Evolutionary conservation across 768 basidiomycete species (phyloP).

Genomic region (Pholiota conissans): DNA sequence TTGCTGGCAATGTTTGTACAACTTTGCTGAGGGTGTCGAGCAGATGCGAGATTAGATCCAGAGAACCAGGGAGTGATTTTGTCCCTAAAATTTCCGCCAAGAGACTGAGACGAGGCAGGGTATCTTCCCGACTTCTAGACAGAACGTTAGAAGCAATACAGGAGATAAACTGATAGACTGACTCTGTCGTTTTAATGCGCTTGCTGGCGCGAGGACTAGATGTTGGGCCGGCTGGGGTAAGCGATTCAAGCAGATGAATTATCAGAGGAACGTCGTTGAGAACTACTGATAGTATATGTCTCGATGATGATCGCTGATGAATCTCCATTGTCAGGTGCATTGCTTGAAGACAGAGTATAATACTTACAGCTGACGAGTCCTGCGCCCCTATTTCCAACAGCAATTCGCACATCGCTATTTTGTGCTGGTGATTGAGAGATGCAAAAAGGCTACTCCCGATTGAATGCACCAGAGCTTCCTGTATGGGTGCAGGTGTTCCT

Average conservation of each 20-base stretch:
- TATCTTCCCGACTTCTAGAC: constrained; percentile 33
- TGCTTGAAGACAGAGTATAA: background rate
- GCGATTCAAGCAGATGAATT: constrained; percentile 45
- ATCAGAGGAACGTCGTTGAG: constrained; percentile 55
- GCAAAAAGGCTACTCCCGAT: constrained; percentile 59
- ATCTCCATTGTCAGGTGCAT: background rate
- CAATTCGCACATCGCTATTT: constrained; percentile 52
- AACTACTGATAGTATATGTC: constrained; percentile 47
- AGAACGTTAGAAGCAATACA: constrained; percentile 1
- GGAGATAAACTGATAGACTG: constrained; percentile 16
- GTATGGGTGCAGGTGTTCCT: constrained; percentile 43
- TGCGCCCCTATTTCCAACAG: constrained; percentile 55
- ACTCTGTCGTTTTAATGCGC: constrained; percentile 63
- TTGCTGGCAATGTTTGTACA: constrained; percentile 51
- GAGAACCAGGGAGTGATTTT: constrained; percentile 63
- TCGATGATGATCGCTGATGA: constrained; percentile 44
- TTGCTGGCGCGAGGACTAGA: constrained; percentile 56
- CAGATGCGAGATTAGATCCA: constrained; percentile 68
- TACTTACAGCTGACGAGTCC: constrained; percentile 49
- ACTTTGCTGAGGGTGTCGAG: constrained; percentile 73
- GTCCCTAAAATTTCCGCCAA: constrained; percentile 72
- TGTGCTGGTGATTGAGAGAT: constrained; percentile 49
- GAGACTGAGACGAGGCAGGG: constrained; percentile 50
- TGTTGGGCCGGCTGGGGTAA: constrained; percentile 46
- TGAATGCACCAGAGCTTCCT: constrained; percentile 39